A percentile compares a stretch with the other conserved stretches of the same genome.
These are phyloP conservation scores for Conticribra weissflogii DNA, from an alignment of 108 stramenopile species.

Conservation along the genomic window DNA sequence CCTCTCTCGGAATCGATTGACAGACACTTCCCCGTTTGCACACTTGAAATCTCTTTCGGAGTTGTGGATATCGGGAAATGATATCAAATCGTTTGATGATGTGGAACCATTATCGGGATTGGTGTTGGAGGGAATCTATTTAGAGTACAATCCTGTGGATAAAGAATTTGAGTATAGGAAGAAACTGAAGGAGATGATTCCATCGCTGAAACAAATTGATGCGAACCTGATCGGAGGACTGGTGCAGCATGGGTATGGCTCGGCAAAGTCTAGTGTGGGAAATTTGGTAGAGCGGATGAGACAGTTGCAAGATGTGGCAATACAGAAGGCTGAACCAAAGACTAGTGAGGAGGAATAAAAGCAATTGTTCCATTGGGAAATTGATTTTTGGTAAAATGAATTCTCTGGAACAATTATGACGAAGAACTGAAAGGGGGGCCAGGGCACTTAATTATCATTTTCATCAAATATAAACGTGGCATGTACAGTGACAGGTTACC, in stretches of 20 bases:
- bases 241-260: slow-evolving; percentile 12
- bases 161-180: slow-evolving; percentile 90
- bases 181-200: slow-evolving; percentile 74
- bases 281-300: slow-evolving; percentile 44
- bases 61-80: slow-evolving; percentile 97
- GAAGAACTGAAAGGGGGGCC: too few species aligned
- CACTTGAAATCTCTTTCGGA: slow-evolving; percentile 83
- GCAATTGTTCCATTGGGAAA: too few species aligned
- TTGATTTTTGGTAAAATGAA: too few species aligned
- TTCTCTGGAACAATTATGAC: too few species aligned
- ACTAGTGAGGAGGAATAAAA: too few species aligned
- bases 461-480: too few species aligned
- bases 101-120: slow-evolving; percentile 54
- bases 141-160: slow-evolving; percentile 96
- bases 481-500: too few species aligned
- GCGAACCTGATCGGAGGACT: slow-evolving; percentile 74
- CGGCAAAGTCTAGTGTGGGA: not conserved
- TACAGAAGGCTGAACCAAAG: slow-evolving; percentile 30
- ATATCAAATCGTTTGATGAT: slow-evolving; percentile 83
- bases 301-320: slow-evolving; percentile 40
- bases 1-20: slow-evolving; percentile 81
- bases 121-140: slow-evolving; percentile 89
- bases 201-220: slow-evolving; percentile 85
- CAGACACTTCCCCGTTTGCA: slow-evolving; percentile 67
- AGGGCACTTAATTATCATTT: too few species aligned